Conservation (phyloP, 1,284 basidiomycete genomes). For the Exsudoporus floridanus region DNA sequence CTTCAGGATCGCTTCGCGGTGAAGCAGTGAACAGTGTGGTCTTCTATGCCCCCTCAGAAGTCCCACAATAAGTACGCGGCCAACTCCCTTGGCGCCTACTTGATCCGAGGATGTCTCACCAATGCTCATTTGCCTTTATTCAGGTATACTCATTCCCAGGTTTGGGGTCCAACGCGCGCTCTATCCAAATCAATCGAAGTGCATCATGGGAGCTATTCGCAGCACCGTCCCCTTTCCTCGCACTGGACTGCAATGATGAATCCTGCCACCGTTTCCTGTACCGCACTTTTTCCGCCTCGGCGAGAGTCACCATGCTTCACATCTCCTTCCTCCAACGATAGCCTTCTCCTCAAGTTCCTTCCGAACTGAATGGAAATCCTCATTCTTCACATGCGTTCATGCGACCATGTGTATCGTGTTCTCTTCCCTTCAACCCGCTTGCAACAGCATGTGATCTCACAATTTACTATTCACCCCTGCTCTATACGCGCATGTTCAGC, state of each 20-base stretch:
- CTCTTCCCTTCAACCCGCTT: slow-evolving; percentile 2
- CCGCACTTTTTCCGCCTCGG: slow-evolving; percentile 6
- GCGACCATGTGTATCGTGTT: slow-evolving; percentile 5
- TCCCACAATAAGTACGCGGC: background rate
- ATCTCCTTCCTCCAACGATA: slow-evolving; percentile 9
- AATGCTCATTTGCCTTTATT: background rate
- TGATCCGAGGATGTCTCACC: slow-evolving; percentile 16
- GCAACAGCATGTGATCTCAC: slow-evolving; percentile 14
- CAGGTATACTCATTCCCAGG: slow-evolving; percentile 3
- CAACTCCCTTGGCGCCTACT: background rate
- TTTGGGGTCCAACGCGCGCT: background rate
- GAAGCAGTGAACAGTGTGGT: background rate
- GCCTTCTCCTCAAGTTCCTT: slow-evolving; percentile 27
- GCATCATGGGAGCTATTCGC: background rate
- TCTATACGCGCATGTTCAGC: slow-evolving; percentile 7
- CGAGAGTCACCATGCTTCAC: slow-evolving; percentile 14
- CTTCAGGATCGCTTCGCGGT: slow-evolving; percentile 8
- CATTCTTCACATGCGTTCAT: slow-evolving; percentile 13
- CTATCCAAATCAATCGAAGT: slow-evolving; percentile 4
- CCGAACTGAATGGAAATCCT: slow-evolving; percentile 23
- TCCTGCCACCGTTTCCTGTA: background rate
- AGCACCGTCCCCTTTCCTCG: background rate
- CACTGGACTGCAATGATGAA: slow-evolving; percentile 1
- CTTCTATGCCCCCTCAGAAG: background rate
- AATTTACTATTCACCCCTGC: slow-evolving; percentile 13